Evolutionary conservation across 345 rosid genomes (phyloP), one percentile per base, ranked within the genome.

Genomic region (Raphanus raphanistrum): DNA sequence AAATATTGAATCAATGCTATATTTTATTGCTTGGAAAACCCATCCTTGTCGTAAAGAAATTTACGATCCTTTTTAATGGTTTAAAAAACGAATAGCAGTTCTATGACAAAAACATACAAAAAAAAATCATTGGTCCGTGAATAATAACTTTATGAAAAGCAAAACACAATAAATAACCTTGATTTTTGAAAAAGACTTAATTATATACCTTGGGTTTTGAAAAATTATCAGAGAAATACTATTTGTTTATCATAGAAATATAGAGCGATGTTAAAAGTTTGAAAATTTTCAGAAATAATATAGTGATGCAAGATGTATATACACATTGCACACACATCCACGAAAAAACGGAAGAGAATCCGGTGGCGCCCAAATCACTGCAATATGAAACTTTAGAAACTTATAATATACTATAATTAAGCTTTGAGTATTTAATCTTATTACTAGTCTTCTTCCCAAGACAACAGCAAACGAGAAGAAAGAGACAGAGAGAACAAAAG

Each of bases 301-400:
- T 50, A 50, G 21, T 15, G 12, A 60, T 63, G 65, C 32, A 73
- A 15, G 41, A 33, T 28, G 10, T 21, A 12, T 13, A 57, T 68
- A 70, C 33, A 45, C 50, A 73, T 63, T 63, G 62, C 79, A 79
- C 79, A 79, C 71, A 70, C 61, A 69, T 63, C 82, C 76, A 59
- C 32, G 75, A 71, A 66, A 70, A 58, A 70, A 81, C 33, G 32
- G 73, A 70, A 79, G 74, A 71, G 72, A 57, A 8, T 70, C 64
- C 75, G 41, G 72, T 79, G 84, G 85, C 88, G 87, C 86, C 76
- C 79, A 69, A 80, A 70, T 74, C 77, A 69, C 73, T 71, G 77
- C 68, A 63, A 3, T 27, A 36, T 60, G 35, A 66, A 61, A 79
- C 29, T 74, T 32, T 11, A 4, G 15, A 33, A 66, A 48, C 3